Conservation (phyloP, 2,329 filamentous ascomycete genomes). For the Sporothrix dimorphospora region DNA sequence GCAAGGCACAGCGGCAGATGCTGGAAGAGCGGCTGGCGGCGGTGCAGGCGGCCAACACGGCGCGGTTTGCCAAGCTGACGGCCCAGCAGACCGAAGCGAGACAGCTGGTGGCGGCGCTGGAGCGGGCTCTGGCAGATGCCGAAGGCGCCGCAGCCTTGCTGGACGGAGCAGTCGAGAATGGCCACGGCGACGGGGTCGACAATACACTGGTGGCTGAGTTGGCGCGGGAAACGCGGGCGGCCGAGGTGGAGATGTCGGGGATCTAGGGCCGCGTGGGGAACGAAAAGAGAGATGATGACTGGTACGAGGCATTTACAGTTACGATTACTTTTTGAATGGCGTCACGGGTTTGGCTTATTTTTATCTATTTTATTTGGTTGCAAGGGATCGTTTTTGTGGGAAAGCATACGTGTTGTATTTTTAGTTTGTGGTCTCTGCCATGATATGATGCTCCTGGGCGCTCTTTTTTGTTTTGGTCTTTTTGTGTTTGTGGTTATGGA, state of each 20-base stretch:
- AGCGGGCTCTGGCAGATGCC: constrained; percentile 58
- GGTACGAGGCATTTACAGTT: neutral
- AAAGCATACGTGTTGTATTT: neutral
- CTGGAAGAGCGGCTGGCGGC: constrained; percentile 62
- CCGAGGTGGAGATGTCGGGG: constrained; percentile 47
- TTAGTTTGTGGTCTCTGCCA: neutral
- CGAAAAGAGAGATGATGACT: neutral
- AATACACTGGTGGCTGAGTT: constrained; percentile 50
- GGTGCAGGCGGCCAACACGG: constrained; percentile 59
- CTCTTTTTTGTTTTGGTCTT: neutral
- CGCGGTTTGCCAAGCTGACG: constrained; percentile 54
- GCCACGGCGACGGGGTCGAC: neutral
- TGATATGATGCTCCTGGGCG: neutral
- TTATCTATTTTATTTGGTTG: neutral
- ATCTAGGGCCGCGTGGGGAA: neutral
- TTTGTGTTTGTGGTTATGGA: neutral
- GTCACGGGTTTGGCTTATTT: neutral
- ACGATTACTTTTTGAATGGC: neutral
- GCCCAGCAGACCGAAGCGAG: constrained; percentile 60
- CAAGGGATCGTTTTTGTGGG: neutral
- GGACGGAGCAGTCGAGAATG: constrained; percentile 38
- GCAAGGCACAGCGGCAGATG: constrained; percentile 56
- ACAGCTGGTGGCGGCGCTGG: constrained; percentile 53
- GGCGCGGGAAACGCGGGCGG: constrained; percentile 53
- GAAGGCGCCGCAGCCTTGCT: constrained; percentile 56